A percentile compares a stretch with the other conserved stretches of the same genome.
Evolutionary conservation across 2,329 filamentous ascomycete species (phyloP).

Genomic region (Alternaria viburni): DNA sequence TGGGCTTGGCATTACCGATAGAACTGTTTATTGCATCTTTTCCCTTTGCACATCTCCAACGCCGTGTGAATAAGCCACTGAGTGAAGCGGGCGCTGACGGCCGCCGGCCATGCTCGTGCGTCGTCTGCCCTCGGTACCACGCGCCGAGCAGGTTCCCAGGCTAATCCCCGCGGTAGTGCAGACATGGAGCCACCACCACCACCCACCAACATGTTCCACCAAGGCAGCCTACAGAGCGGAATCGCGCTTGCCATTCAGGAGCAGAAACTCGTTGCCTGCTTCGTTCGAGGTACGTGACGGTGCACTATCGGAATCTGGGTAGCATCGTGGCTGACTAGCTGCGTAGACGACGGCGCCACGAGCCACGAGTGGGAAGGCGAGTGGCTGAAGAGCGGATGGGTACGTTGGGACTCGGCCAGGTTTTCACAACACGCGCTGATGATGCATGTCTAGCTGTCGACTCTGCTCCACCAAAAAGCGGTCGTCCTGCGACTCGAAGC

Average conservation of each 20-base stretch:
- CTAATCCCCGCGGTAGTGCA: constrained; percentile 20
- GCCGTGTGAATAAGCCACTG: neutral
- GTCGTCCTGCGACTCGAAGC: constrained; percentile 73
- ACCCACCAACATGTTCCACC: constrained; percentile 72
- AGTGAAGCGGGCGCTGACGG: neutral
- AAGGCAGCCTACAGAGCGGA: constrained; percentile 79
- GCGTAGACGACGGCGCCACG: constrained; percentile 70
- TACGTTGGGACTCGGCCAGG: constrained; percentile 18
- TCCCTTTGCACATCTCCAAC: neutral
- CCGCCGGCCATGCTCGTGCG: neutral
- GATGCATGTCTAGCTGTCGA: constrained; percentile 42
- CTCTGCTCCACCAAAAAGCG: constrained; percentile 65
- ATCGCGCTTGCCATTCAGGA: constrained; percentile 77
- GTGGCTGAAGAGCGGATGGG: constrained; percentile 59
- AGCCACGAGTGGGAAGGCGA: constrained; percentile 76
- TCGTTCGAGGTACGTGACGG: constrained; percentile 71
- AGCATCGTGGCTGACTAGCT: constrained; percentile 6
- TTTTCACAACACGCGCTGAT: neutral
- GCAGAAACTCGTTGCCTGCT: constrained; percentile 81
- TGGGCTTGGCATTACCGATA: constrained; percentile 39
- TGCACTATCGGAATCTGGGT: constrained; percentile 16
- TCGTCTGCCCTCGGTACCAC: constrained; percentile 13
- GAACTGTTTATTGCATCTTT: constrained; percentile 33
- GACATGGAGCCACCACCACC: constrained; percentile 11
- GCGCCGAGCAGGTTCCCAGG: constrained; percentile 11